Evolutionary conservation across 2,329 filamentous ascomycete species (phyloP).

Genomic region (Aurifilum marmelostoma): DNA sequence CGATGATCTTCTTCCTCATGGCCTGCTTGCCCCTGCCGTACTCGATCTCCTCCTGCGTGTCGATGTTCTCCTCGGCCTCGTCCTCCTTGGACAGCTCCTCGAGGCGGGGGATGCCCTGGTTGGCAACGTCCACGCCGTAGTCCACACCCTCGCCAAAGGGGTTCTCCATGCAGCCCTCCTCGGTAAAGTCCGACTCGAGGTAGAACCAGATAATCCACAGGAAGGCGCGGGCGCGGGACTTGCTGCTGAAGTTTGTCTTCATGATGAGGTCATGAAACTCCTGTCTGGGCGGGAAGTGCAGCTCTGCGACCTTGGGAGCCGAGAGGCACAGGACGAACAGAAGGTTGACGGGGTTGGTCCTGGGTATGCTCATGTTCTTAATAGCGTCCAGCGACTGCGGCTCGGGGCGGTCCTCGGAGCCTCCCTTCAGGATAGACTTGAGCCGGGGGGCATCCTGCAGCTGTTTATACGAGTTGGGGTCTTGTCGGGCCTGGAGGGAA

Average conservation of each 20-base stretch:
- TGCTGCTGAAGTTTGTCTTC: slow-evolving; percentile 80
- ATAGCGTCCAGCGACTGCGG: slow-evolving; percentile 84
- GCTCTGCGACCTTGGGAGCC: slow-evolving; percentile 87
- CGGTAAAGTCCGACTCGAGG: slow-evolving; percentile 90
- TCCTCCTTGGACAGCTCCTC: slow-evolving; percentile 67
- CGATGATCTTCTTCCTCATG: slow-evolving; percentile 74
- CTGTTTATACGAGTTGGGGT: slow-evolving; percentile 96
- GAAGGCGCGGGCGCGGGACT: slow-evolving; percentile 83
- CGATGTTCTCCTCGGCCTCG: slow-evolving; percentile 71
- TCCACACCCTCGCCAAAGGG: slow-evolving; percentile 79
- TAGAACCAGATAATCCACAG: slow-evolving; percentile 99
- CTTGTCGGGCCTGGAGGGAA: slow-evolving; percentile 91
- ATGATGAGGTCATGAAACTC: slow-evolving; percentile 98
- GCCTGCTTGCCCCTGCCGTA: slow-evolving; percentile 76
- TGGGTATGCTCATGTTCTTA: slow-evolving; percentile 64
- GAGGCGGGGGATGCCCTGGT: slow-evolving; percentile 71
- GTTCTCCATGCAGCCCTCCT: slow-evolving; percentile 85
- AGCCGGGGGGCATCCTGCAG: slow-evolving; percentile 93
- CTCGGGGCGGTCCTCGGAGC: slow-evolving; percentile 86
- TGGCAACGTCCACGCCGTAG: slow-evolving; percentile 65
- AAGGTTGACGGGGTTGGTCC: slow-evolving; percentile 95
- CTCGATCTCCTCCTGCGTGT: slow-evolving; percentile 68
- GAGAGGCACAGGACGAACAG: slow-evolving; percentile 93
- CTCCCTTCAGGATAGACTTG: slow-evolving; percentile 96
- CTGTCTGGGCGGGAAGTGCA: slow-evolving; percentile 81